phyloP scores from a whole-genome alignment of 768 basidiomycete species.

The Lentinula edodes region DNA sequence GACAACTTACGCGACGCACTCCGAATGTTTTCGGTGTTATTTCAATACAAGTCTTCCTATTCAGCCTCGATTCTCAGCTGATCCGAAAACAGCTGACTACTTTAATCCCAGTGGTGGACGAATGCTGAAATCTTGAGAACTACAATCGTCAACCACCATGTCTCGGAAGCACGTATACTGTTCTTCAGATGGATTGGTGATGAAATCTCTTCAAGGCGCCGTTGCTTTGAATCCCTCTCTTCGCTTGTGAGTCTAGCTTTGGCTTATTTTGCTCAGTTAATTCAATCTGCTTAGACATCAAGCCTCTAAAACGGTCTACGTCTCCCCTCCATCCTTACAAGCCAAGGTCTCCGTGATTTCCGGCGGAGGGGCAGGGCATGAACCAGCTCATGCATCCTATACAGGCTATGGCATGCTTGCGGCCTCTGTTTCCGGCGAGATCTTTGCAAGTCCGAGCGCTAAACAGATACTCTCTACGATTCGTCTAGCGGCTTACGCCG shows the following conservation, averaged over 20 bases:
- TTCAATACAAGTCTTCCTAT: too few species aligned
- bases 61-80: not conserved
- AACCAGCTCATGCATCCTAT: slow-evolving; percentile 54
- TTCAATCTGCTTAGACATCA: slow-evolving; percentile 22
- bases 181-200: slow-evolving; percentile 35
- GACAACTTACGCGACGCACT: too few species aligned
- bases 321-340: slow-evolving; percentile 13
- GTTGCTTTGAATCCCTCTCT: slow-evolving; percentile 35
- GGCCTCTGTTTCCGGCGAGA: slow-evolving; percentile 54
- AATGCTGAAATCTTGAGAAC: not conserved
- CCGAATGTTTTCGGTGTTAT: too few species aligned
- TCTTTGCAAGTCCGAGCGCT: slow-evolving; percentile 60
- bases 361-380: slow-evolving; percentile 53
- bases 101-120: not conserved
- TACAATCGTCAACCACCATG: slow-evolving; percentile 19
- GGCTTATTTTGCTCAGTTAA: not conserved
- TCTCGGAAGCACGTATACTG: slow-evolving; percentile 37
- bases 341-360: slow-evolving; percentile 35
- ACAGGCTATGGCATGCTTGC: slow-evolving; percentile 52
- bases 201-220: slow-evolving; percentile 35
- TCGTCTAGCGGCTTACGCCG: slow-evolving; percentile 35
- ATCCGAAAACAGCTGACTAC: not conserved
- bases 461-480: slow-evolving; percentile 48
- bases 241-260: slow-evolving; percentile 25
- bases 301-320: slow-evolving; percentile 30